These are phyloP conservation scores for Coniferiporia weirii DNA, from an alignment of 1,284 basidiomycete genomes.

Conservation along the genomic window DNA sequence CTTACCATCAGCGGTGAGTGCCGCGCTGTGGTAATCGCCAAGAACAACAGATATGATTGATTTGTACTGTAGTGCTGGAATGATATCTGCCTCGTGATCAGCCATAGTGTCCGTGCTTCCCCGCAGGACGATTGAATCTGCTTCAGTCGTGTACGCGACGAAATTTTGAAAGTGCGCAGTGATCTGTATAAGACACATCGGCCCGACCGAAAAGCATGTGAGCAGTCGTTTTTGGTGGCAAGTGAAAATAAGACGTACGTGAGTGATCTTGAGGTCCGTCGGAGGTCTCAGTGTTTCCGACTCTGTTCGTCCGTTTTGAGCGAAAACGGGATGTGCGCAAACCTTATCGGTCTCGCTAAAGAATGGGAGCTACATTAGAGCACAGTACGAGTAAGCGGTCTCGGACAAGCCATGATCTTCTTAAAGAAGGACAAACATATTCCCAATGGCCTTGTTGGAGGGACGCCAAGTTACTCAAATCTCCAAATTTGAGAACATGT, in stretches of 20 bases:
- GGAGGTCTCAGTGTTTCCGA: slow-evolving; percentile 33
- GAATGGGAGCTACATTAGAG: slow-evolving; percentile 46
- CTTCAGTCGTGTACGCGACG: slow-evolving; percentile 73
- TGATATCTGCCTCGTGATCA: slow-evolving; percentile 48
- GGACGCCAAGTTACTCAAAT: slow-evolving; percentile 36
- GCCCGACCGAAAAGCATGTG: slow-evolving; percentile 1
- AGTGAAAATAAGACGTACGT: slow-evolving; percentile 42
- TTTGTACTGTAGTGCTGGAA: slow-evolving; percentile 67
- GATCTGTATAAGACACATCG: slow-evolving; percentile 49
- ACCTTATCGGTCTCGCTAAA: slow-evolving; percentile 61
- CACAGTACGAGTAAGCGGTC: background rate
- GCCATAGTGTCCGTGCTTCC: slow-evolving; percentile 42
- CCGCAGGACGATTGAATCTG: slow-evolving; percentile 61
- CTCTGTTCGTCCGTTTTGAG: slow-evolving; percentile 23
- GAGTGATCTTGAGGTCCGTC: slow-evolving; percentile 55
- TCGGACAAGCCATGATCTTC: slow-evolving; percentile 15
- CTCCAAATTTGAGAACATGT: slow-evolving; percentile 60
- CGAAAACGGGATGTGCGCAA: slow-evolving; percentile 39
- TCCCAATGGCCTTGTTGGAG: slow-evolving; percentile 51
- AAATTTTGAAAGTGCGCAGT: slow-evolving; percentile 81
- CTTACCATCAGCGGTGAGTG: slow-evolving; percentile 72
- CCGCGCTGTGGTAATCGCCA: slow-evolving; percentile 87
- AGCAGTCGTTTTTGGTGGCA: background rate
- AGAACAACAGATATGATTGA: slow-evolving; percentile 78
- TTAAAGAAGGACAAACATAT: slow-evolving; percentile 48